These are phyloP conservation scores for Pseudogymnoascus sp. DNA, from an alignment of 2,329 filamentous ascomycete species.

Conservation along the genomic window DNA sequence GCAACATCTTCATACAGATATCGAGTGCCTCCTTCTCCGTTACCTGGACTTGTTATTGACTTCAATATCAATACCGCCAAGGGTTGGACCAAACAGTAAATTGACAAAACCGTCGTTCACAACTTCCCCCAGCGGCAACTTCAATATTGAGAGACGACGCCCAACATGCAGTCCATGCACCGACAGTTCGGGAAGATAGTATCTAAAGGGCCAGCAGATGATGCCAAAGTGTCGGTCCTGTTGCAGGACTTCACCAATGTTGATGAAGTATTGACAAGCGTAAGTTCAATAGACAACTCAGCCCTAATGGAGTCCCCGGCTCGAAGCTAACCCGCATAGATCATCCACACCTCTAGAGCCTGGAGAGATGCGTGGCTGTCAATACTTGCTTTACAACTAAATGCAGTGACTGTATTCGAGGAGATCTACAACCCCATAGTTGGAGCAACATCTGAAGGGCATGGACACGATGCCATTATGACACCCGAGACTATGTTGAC, in stretches of 20 bases:
- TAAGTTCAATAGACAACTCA: slow-evolving; percentile 32
- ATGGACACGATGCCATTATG: slow-evolving; percentile 46
- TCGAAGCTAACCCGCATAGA: slow-evolving; percentile 38
- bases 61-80: neutral
- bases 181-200: slow-evolving; percentile 67
- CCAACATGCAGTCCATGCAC: slow-evolving; percentile 63
- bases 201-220: slow-evolving; percentile 62
- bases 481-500: slow-evolving; percentile 59
- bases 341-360: slow-evolving; percentile 66
- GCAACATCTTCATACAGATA: neutral
- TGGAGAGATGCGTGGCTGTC: slow-evolving; percentile 75
- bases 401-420: slow-evolving; percentile 61
- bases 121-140: neutral
- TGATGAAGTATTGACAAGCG: slow-evolving; percentile 65
- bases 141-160: neutral
- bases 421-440: slow-evolving; percentile 70
- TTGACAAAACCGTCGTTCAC: neutral
- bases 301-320: neutral
- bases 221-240: slow-evolving; percentile 66
- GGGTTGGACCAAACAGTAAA: neutral
- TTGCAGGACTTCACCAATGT: slow-evolving; percentile 76
- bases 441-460: slow-evolving; percentile 52
- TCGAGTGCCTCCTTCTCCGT: neutral
- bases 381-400: slow-evolving; percentile 62
- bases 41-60: neutral